Conservation (phyloP, 2,329 filamentous ascomycete species). For the Ascochyta lentis region DNA sequence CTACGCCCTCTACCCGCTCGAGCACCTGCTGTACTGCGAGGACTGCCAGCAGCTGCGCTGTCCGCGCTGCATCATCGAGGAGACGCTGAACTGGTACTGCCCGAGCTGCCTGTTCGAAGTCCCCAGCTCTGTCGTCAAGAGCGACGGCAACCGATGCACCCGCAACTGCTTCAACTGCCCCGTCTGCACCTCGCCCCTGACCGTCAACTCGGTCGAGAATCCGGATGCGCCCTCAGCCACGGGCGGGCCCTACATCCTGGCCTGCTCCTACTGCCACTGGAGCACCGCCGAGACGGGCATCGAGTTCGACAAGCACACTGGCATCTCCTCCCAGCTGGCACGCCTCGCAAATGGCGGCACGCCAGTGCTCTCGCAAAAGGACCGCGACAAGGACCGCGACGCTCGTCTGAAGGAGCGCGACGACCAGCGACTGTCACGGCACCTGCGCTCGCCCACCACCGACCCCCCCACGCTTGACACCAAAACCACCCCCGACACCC, state of each 20-base stretch:
- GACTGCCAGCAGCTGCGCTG: conserved; percentile 97
- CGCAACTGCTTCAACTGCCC: conserved; percentile 97
- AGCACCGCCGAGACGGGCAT: conserved; percentile 87
- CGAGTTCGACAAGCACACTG: conserved; percentile 86
- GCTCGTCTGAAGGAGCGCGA: conserved; percentile 41
- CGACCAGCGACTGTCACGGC: conserved; percentile 25
- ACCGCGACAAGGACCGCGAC: conserved; percentile 49
- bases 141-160: conserved; percentile 92
- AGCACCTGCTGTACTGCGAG: conserved; percentile 94
- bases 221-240: conserved; percentile 32
- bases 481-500: conserved; percentile 5
- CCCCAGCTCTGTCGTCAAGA: conserved; percentile 88
- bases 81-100: conserved; percentile 94
- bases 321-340: conserved; percentile 80
- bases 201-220: conserved; percentile 73
- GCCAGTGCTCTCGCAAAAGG: conserved; percentile 49
- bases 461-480: conserved; percentile 30
- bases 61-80: conserved; percentile 87
- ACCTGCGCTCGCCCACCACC: conserved; percentile 2
- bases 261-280: conserved; percentile 94
- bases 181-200: conserved; percentile 80
- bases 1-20: conserved; percentile 90
- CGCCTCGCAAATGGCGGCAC: conserved; percentile 65
- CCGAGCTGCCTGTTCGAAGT: conserved; percentile 96
- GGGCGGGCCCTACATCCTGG: conserved; percentile 74